Evolutionary conservation across 805 yeast species (phyloP), one percentile per base, ranked within the genome.

Genomic region (Kurtzmaniella cleridarum): DNA sequence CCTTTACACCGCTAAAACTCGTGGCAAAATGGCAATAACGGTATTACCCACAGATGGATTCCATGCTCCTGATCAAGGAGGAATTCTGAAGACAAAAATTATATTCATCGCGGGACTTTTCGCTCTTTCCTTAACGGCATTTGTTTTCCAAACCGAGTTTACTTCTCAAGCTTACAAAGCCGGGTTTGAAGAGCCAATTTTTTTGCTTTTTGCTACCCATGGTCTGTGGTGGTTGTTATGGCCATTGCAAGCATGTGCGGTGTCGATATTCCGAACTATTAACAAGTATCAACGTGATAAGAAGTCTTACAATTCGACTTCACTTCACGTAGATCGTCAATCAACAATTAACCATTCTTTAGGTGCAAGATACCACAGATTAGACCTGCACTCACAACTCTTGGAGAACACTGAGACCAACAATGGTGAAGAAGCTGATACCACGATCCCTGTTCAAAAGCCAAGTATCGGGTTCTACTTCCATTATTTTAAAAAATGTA

Each of bases 131-230:
- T 50, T 67, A 42, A 51, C 75, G 6, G 51, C 89, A 3, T 88
- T 88, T 60, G 89, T 88, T 3, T 51, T 72, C 12, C 96, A 87
- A 54, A 87, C 96, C 0, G 96, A 87, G 55, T 66, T 81, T 43
- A 85, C 95, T 2, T 73, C 87, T 5, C 79, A 79, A 40, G 70
- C 87, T 5, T 82, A 85, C 53, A 64, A 69, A 24, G 54, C 65
- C 6, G 73, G 71, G 3, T 87, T 78, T 57, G 55, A 73, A 37
- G 89, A 86, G 52, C 95, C 96, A 0, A 66, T 85, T 16, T 57
- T 86, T 17, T 61, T 82, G 40, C 60, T 81, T n/a, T 58, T 70
- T 39, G 59, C 84, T 13, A 87, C 95, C 0, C 96, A 87, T 53
- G 84, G 89, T 2, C 75, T 81, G 9, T 84, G 93, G 95, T 66